phyloP scores from a whole-genome alignment of 2,329 filamentous ascomycete species.

The Trichoderma sp. region DNA sequence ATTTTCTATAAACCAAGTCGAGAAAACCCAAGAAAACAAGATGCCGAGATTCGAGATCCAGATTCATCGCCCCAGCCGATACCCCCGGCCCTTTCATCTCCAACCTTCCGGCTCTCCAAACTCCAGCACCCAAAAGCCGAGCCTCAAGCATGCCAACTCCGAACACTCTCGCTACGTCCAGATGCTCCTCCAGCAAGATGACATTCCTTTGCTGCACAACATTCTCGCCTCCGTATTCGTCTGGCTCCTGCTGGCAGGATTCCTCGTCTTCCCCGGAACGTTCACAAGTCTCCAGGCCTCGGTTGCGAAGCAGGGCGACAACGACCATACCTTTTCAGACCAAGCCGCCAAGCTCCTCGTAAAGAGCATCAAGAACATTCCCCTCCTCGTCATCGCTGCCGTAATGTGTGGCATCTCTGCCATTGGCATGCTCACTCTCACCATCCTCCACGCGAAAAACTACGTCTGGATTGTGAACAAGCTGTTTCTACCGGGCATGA shows the following conservation, averaged over 20 bases:
- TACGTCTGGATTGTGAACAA: conserved; percentile 57
- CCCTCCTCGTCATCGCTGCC: conserved; percentile 46
- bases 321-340: conserved; percentile 21
- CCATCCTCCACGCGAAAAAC: conserved; percentile 46
- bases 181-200: conserved; percentile 51
- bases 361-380: conserved; percentile 37
- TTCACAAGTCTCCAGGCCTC: conserved; percentile 45
- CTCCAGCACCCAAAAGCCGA: not conserved
- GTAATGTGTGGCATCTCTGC: conserved; percentile 41
- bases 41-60: conserved; percentile 21
- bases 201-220: conserved; percentile 49
- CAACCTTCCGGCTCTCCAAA: conserved; percentile 26
- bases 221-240: conserved; percentile 42
- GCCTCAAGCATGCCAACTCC: conserved; percentile 27
- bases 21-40: not conserved
- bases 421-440: conserved; percentile 45
- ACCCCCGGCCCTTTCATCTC: conserved; percentile 18
- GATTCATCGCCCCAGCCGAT: not conserved
- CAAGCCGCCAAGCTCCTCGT: conserved; percentile 26
- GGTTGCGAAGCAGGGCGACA: conserved; percentile 27
- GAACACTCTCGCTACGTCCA: conserved; percentile 43
- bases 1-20: not conserved
- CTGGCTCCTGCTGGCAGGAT: conserved; percentile 55
- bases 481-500: conserved; percentile 47
- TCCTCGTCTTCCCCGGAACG: conserved; percentile 53